Conservation (phyloP, 1,284 basidiomycete genomes). For the Hemileia vastatrix region DNA sequence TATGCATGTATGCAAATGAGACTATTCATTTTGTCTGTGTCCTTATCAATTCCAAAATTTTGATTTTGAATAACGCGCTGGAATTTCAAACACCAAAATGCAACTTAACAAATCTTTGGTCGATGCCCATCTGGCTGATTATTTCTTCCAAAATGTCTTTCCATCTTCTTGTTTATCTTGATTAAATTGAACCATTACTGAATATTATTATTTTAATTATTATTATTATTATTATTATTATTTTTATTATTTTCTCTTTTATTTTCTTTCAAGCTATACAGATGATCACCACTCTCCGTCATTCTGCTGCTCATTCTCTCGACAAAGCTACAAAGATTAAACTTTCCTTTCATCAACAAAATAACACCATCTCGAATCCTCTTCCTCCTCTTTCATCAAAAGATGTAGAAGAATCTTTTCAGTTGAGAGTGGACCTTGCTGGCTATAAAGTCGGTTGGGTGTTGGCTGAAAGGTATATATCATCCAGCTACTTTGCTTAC, state of each 20-base stretch:
- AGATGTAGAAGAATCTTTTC: slow-evolving; percentile 13
- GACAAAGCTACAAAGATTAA: background rate
- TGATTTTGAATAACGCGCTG: too few species aligned
- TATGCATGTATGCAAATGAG: too few species aligned
- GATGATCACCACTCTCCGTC: slow-evolving; percentile 13
- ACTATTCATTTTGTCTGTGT: too few species aligned
- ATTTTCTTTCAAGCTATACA: too few species aligned
- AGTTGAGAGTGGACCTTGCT: slow-evolving; percentile 8
- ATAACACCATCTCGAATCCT: background rate
- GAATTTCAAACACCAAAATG: too few species aligned
- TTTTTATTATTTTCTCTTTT: background rate
- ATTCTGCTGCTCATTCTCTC: slow-evolving; percentile 15
- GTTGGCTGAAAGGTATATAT: slow-evolving; percentile 15
- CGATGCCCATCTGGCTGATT: slow-evolving; percentile 18
- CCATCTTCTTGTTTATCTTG: background rate
- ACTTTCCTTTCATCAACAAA: background rate
- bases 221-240: background rate
- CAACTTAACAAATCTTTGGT: too few species aligned
- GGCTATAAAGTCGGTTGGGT: slow-evolving; percentile 23
- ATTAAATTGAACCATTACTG: background rate
- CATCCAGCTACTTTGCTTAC: background rate
- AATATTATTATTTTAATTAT: background rate
- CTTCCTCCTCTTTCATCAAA: background rate
- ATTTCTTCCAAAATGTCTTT: slow-evolving; percentile 19
- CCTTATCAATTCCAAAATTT: too few species aligned